Evolutionary conservation across 2,329 filamentous ascomycete genomes (phyloP), one percentile per base, ranked within the genome.

Genomic region (Xylogone sp.): DNA sequence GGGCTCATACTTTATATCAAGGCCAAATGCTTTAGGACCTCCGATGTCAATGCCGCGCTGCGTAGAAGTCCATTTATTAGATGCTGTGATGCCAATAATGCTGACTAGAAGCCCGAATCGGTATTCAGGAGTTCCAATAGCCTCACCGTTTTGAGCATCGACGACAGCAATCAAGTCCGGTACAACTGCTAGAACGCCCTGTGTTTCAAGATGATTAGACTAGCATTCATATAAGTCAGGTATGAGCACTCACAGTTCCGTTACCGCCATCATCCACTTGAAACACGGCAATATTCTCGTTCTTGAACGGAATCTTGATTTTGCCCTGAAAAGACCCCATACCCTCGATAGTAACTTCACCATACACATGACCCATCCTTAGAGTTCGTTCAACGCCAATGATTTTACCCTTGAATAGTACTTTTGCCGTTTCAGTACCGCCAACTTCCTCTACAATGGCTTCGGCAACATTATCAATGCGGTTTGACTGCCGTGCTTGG

Each of bases 261-360:
- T n/a, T 54, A 9, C 52, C 55, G 34, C 54, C 51, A 19, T 13
- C 29, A 3, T 46, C 46, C 42, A 50, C 53, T 18, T 42, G 27
- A 13, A 52, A 43, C 0, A 79, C 84, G n/a, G 78, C 78, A 42
- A 88, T 84, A 59, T 87, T 88, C 62, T 88, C 84, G 65, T 88
- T 88, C 68, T 87, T 87, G 71, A 88, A 87, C 0, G 84, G 83
- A 48, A 88, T 83, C 62, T 80, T 83, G 62, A 86, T 68, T 64
- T 7, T 69, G 66, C 43, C 66, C 56, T 62, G 62, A n/a, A 75
- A 61, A 50, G 65, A 51, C 21, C 51, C 72, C 24, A 42, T 43
- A 10, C 21, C 47, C 52, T 80, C 74, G 49, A 85, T 78, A 24
- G 77, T 72, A 53, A 79, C 78, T 61, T 81, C 78, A 9, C 81